These are phyloP conservation scores for Oxytropis ochrocephala DNA, from an alignment of 306 rosid species.

Conservation along the genomic window DNA sequence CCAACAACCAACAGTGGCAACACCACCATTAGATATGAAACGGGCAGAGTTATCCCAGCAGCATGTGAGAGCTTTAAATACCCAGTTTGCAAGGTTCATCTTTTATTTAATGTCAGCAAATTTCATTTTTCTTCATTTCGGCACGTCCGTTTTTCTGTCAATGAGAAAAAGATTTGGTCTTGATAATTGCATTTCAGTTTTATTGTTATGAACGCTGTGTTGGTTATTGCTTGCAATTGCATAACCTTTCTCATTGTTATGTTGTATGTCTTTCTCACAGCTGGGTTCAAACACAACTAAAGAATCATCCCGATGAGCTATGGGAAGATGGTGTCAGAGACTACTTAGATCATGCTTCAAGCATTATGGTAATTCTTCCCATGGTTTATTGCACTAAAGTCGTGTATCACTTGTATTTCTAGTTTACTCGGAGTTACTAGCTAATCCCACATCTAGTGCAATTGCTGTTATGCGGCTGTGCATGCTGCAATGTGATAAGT, in stretches of 20 bases:
- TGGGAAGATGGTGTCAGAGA: conserved; percentile 96
- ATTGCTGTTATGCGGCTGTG: background rate
- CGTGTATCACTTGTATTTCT: background rate
- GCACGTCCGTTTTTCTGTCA: background rate
- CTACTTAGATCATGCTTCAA: conserved; percentile 78
- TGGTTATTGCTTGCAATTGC: background rate
- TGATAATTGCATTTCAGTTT: background rate
- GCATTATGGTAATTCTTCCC: conserved; percentile 61
- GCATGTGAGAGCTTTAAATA: no score
- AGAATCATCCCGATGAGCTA: conserved; percentile 92
- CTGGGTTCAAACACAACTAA: conserved; percentile 88
- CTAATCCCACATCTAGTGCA: no score
- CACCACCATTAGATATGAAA: conserved; percentile 47
- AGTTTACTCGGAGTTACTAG: background rate
- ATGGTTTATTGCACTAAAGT: background rate
- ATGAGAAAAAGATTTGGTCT: background rate
- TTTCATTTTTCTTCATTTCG: conserved; percentile 8
- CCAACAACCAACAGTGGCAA: conserved; percentile 30
- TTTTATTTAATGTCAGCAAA: conserved; percentile 13
- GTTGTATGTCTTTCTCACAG: conserved; percentile 38
- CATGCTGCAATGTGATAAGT: background rate
- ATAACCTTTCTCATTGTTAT: background rate
- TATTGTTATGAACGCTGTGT: background rate
- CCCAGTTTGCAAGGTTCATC: conserved; percentile 80
- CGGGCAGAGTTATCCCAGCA: conserved; percentile 72